Conservation (phyloP, 2,329 filamentous ascomycete species). For the Nannizziopsis barbatae region DNA sequence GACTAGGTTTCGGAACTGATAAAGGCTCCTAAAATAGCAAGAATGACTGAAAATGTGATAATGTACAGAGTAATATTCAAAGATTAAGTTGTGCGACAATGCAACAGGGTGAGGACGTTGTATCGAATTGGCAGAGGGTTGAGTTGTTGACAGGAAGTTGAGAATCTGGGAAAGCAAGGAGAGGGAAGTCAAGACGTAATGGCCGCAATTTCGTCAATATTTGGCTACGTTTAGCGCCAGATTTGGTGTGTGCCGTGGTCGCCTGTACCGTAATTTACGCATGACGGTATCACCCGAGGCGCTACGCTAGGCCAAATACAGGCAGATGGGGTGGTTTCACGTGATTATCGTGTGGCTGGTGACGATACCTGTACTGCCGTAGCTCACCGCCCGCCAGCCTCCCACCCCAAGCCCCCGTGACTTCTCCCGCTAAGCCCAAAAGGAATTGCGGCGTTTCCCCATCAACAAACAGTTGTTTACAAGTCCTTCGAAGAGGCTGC, state of each 20-base stretch:
- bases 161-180: slow-evolving; percentile 4
- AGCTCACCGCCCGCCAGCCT: slow-evolving; percentile 5
- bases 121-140: slow-evolving; percentile 1
- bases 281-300: slow-evolving; percentile 3
- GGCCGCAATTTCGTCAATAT: slow-evolving; percentile 9
- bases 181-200: slow-evolving; percentile 11
- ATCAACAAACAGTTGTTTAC: slow-evolving; percentile 19
- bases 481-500: slow-evolving; percentile 8
- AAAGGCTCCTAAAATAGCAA: not conserved
- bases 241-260: slow-evolving; percentile 9
- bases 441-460: slow-evolving; percentile 16
- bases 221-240: not conserved
- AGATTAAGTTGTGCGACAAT: not conserved
- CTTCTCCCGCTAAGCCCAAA: slow-evolving; percentile 4
- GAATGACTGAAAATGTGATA: not conserved
- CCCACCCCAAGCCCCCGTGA: slow-evolving; percentile 10
- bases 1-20: not conserved
- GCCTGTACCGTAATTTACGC: slow-evolving; percentile 7
- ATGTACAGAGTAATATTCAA: not conserved
- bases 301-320: not conserved
- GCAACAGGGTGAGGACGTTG: not conserved
- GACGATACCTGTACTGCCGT: slow-evolving; percentile 1
- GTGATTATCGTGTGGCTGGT: not conserved
- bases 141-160: slow-evolving; percentile 7
- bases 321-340: not conserved